A percentile compares a stretch with the other conserved stretches of the same genome.
These are phyloP conservation scores for Ascochyta viciae-villosae DNA, from an alignment of 2,329 filamentous ascomycete genomes.

Conservation along the genomic window DNA sequence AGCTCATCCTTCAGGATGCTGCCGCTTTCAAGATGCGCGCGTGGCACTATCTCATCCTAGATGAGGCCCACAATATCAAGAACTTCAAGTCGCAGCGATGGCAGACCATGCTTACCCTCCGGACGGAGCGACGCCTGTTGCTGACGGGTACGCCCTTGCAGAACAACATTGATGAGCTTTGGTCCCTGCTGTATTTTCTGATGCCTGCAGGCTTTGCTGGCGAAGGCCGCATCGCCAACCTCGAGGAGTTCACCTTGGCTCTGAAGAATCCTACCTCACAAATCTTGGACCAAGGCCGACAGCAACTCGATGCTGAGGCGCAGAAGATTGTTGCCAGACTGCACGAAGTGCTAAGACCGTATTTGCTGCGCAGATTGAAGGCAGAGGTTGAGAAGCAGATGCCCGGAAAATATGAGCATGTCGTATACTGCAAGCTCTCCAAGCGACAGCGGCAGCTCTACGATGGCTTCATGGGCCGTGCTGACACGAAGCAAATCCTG, in stretches of 20 bases:
- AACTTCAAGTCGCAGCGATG: slow-evolving; percentile 98
- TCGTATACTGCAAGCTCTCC: slow-evolving; percentile 92
- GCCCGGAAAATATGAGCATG: slow-evolving; percentile 97
- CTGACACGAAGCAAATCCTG: slow-evolving; percentile 86
- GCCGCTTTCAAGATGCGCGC: slow-evolving; percentile 89
- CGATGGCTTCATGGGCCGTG: slow-evolving; percentile 91
- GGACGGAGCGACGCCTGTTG: slow-evolving; percentile 84
- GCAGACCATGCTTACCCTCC: slow-evolving; percentile 94
- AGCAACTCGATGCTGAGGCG: slow-evolving; percentile 93
- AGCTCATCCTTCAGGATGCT: slow-evolving; percentile 92
- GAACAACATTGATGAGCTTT: slow-evolving; percentile 95
- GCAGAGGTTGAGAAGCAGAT: slow-evolving; percentile 99
- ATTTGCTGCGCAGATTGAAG: slow-evolving; percentile 88
- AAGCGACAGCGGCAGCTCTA: slow-evolving; percentile 96
- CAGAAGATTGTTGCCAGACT: slow-evolving; percentile 90
- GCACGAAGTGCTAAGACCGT: slow-evolving; percentile 91
- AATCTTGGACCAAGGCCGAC: slow-evolving; percentile 91
- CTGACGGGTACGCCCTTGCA: slow-evolving; percentile 95
- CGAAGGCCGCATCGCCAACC: slow-evolving; percentile 86
- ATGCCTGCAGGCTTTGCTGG: slow-evolving; percentile 88
- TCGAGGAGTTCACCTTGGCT: slow-evolving; percentile 97
- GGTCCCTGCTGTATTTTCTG: slow-evolving; percentile 95
- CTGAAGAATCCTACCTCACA: slow-evolving; percentile 95
- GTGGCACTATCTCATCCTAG: slow-evolving; percentile 98
- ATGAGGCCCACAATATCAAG: slow-evolving; percentile 99